Conservation (phyloP, 225 moss, liverwort and hornwort genomes). For the Physcomitrellopsis africana region DNA sequence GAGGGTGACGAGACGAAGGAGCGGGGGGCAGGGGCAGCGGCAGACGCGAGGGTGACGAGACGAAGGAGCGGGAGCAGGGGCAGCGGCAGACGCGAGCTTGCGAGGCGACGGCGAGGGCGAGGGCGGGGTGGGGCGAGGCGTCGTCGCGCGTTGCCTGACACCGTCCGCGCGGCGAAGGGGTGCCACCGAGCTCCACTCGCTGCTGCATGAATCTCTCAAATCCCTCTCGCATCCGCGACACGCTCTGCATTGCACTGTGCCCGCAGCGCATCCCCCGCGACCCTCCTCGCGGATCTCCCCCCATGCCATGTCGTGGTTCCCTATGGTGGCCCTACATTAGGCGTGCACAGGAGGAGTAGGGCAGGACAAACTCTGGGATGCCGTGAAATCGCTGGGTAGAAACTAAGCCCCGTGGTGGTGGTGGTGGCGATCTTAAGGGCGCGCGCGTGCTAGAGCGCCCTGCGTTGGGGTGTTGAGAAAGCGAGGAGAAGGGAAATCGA, state of each 20-base stretch:
- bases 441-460: no score
- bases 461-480: no score
- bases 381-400: background rate
- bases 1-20: background rate
- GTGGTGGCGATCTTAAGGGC: background rate
- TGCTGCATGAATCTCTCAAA: conserved; percentile 37
- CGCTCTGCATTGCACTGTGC: background rate
- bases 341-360: background rate
- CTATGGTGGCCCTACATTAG: conserved; percentile 11
- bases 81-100: no score
- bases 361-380: background rate
- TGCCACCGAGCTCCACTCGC: conserved; percentile 14
- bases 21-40: background rate
- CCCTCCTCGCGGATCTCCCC: background rate
- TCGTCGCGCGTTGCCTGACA: background rate
- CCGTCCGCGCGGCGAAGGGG: conserved; percentile 19
- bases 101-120: background rate
- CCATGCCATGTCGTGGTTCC: background rate
- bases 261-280: background rate
- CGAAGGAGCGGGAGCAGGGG: background rate
- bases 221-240: background rate
- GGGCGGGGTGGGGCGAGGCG: conserved; percentile 11
- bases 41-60: background rate
- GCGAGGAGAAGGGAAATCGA: background rate
- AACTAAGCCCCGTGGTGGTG: background rate